Base-by-base conservation (phyloP, 257 asterid species). In the Jacaranda copaia region DNA sequence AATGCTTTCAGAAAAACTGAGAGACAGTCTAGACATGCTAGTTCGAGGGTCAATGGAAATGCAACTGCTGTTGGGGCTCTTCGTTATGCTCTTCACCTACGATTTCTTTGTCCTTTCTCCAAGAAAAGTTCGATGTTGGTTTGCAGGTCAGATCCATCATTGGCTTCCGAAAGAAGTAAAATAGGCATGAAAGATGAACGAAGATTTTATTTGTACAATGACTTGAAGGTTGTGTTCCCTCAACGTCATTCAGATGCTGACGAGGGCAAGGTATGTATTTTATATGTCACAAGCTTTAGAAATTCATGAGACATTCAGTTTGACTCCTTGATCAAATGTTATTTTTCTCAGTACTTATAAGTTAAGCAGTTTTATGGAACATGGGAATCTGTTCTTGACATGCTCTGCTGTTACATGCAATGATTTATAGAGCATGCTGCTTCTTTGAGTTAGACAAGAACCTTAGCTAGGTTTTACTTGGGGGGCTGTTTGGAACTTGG, bases 241-340 rank as follows among this genome's bases (percentile, higher is more conserved):
- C 97, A 91, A 65, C 93, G 97, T 4, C 96, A 90, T 77, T 85
- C 92, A 20, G 93, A 90, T 79, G 84, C 90, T 39, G 97, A 91
- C 4, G 97, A 91, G 85, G 97, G 97, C 58, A 91, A 89, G 97
- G 97, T 91, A 77, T 20, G 79, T 49, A 4, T 18, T 64, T 42
- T 45, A 52, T 48, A 43, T 61, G 13, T 48, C 32, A 11, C 20
- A 7, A 19, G 59, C 32, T 25, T 25, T 61, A 64, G 36, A 9
- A 83, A 40, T 57, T 64, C 38, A 7, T 73, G 62, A 16, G 59
- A 46, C 11, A 48, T 1, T 0, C 14, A 1, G 14, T 32, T 25
- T 2, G 32, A 25, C 32, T 25, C 2, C 32, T 0, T 25, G 32
- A 25, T 25, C 32, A 25, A 25, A 25, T 2, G 2, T 25, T 25